These are phyloP conservation scores for Pyrenula massariospora DNA, from an alignment of 495 filamentous ascomycete genomes.

Conservation along the genomic window DNA sequence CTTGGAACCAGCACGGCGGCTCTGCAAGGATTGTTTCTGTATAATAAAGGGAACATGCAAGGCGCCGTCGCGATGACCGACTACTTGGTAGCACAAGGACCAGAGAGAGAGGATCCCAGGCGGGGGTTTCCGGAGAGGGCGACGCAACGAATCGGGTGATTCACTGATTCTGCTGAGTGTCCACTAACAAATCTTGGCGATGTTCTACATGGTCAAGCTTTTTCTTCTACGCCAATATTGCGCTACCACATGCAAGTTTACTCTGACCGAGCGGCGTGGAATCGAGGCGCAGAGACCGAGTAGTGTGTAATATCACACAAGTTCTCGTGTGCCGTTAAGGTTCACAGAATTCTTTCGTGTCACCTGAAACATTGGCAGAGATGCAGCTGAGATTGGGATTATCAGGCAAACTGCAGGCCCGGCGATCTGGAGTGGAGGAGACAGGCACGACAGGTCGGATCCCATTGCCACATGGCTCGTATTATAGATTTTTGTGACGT, in stretches of 20 bases:
- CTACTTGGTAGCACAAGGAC: constrained; percentile 34
- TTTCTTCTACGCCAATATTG: neutral
- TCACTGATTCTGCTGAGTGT: no score
- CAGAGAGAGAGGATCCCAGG: constrained; percentile 32
- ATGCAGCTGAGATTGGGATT: neutral
- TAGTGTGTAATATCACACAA: no score
- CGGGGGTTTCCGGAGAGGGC: constrained; percentile 30
- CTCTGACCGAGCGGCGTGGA: no score
- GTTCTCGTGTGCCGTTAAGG: no score
- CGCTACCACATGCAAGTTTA: no score
- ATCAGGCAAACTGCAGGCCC: neutral
- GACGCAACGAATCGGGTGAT: constrained; percentile 2
- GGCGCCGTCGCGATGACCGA: constrained; percentile 75
- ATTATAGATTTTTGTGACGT: neutral
- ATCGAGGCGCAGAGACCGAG: no score
- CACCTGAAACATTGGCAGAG: neutral
- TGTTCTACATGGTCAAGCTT: neutral
- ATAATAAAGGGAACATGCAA: constrained; percentile 82
- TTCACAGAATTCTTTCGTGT: no score
- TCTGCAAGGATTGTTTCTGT: constrained; percentile 86
- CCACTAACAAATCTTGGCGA: no score
- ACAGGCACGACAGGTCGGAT: neutral
- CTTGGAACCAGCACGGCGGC: constrained; percentile 69
- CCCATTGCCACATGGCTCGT: neutral
- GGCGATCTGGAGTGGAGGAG: neutral